Conservation (phyloP, 225 moss, liverwort and hornwort genomes). For the Thuidium tamariscinum region DNA sequence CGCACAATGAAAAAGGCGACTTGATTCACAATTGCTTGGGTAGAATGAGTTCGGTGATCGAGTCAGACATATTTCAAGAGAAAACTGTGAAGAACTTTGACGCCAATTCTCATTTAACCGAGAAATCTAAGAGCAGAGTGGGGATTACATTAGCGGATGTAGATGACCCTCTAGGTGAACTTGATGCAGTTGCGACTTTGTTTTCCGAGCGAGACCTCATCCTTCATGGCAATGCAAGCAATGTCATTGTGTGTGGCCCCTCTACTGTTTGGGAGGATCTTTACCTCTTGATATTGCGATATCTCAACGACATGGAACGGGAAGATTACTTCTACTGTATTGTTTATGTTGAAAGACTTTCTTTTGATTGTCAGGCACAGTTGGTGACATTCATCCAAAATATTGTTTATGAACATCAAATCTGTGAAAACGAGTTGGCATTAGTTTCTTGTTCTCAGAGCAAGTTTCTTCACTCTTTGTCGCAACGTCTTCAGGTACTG, state of each 20-base stretch:
- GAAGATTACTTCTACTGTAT: slow-evolving; percentile 14
- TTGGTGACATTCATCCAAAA: slow-evolving; percentile 16
- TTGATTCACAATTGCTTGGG: slow-evolving; percentile 4
- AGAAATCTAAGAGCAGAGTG: neutral
- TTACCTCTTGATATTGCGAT: slow-evolving; percentile 35
- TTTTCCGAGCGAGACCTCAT: slow-evolving; percentile 18
- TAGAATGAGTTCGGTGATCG: slow-evolving; percentile 5
- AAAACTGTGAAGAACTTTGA: neutral
- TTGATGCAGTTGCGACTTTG: slow-evolving; percentile 29
- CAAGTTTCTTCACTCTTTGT: slow-evolving; percentile 18
- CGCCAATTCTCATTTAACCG: neutral
- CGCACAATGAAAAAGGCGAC: neutral
- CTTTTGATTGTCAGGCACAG: slow-evolving; percentile 37
- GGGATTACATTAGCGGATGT: slow-evolving; percentile 22
- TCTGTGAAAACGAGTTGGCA: slow-evolving; percentile 18
- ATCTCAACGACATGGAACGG: slow-evolving; percentile 5
- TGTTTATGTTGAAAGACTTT: slow-evolving; percentile 32
- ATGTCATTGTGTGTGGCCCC: slow-evolving; percentile 26
- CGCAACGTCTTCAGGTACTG: slow-evolving; percentile 31
- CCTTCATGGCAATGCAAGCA: slow-evolving; percentile 20
- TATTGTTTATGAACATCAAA: neutral
- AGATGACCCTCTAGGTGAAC: slow-evolving; percentile 26
- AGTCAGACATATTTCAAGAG: neutral
- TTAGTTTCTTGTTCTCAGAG: slow-evolving; percentile 33
- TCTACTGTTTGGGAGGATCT: slow-evolving; percentile 44